Base-by-base conservation (phyloP, 164 flowering plant species). In the Magnolia kwangsiensis region DNA sequence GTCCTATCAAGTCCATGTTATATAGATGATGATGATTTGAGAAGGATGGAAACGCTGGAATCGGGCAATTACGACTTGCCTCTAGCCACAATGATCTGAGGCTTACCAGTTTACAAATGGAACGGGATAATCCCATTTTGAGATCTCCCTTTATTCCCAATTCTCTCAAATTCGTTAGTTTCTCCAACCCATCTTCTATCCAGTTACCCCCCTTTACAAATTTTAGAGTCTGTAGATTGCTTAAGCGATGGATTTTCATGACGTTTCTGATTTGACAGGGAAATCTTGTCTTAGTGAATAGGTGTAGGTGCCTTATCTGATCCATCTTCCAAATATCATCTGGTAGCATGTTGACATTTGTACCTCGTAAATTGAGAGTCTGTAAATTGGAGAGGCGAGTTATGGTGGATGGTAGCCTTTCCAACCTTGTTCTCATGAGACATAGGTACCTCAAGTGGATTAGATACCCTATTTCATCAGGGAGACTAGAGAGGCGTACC, bases 1-100 rank as follows among this genome's bases (percentile, higher is more conserved):
- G 24, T 23, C 68, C 68, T 0, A 0, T 1, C 14, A 24, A 65
- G 11, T 0, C 0, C 37, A 24, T 65, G 23, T 0, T 0, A 10
- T 6, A 21, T 4, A 65, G 68, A 23, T 8, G 20, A 5, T 10
- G 13, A 65, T 65, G 68, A 23, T 65, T 10, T 1, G 68, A 8
- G 27, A 65, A 65, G 11, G 29, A 27, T 14, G 6, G 45, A 31
- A 31, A 31, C 3, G 21, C 31, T 37, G 50, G 49, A 18, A 29
- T 68, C 13, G 19, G 1, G 20, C 3, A 0, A 0, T 1, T 1
- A 3, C 0, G n/a, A 67, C 37, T 23, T 67, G 49, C 19, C 14
- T 4, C 13, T 37, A 65, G 24, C 0, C 0, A 0, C 24, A 65
- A 8, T 21, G 4, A 0, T 65, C 68, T 20, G 0, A 65, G 68